These are phyloP conservation scores for Piper betle DNA, from an alignment of 164 flowering plant species.

Conservation along the genomic window DNA sequence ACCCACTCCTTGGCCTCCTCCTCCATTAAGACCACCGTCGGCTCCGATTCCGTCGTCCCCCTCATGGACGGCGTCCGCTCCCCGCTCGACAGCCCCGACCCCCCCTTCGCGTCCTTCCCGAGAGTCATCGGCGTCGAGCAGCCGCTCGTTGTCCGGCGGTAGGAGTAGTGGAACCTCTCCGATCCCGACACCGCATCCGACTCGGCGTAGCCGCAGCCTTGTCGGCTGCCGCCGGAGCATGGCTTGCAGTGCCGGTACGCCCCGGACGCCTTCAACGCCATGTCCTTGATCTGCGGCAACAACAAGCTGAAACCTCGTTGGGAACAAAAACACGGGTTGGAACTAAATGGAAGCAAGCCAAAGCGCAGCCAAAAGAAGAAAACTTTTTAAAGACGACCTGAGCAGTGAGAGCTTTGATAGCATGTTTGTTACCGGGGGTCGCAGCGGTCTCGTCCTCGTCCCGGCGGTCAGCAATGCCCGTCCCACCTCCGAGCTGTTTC, in stretches of 20 bases:
- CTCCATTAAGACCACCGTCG: slow-evolving; percentile 50
- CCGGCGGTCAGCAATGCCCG: slow-evolving; percentile 32
- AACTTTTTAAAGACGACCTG: slow-evolving; percentile 46
- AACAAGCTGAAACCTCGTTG: not conserved
- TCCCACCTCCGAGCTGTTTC: slow-evolving; percentile 47
- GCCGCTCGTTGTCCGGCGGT: slow-evolving; percentile 53
- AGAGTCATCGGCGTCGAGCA: slow-evolving; percentile 52
- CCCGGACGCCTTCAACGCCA: slow-evolving; percentile 86
- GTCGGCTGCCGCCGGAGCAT: slow-evolving; percentile 32
- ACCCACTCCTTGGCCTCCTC: slow-evolving; percentile 93
- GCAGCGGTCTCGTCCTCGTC: slow-evolving; percentile 1
- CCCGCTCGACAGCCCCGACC: slow-evolving; percentile 50
- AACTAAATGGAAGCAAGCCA: not conserved
- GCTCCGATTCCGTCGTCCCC: slow-evolving; percentile 42
- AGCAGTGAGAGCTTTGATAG: slow-evolving; percentile 4
- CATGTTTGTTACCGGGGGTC: slow-evolving; percentile 2
- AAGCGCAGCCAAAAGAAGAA: slow-evolving; percentile 55
- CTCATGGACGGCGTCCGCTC: slow-evolving; percentile 66
- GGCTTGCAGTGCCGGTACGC: slow-evolving; percentile 87
- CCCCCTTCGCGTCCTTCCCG: slow-evolving; percentile 60
- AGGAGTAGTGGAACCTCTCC: slow-evolving; percentile 46
- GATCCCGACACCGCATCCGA: slow-evolving; percentile 58
- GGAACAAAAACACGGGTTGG: too few relatives aligned
- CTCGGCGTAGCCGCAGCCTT: slow-evolving; percentile 28
- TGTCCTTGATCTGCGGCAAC: slow-evolving; percentile 69